These are phyloP conservation scores for Leptographium flavum DNA, from an alignment of 2,329 filamentous ascomycete species.

Conservation along the genomic window DNA sequence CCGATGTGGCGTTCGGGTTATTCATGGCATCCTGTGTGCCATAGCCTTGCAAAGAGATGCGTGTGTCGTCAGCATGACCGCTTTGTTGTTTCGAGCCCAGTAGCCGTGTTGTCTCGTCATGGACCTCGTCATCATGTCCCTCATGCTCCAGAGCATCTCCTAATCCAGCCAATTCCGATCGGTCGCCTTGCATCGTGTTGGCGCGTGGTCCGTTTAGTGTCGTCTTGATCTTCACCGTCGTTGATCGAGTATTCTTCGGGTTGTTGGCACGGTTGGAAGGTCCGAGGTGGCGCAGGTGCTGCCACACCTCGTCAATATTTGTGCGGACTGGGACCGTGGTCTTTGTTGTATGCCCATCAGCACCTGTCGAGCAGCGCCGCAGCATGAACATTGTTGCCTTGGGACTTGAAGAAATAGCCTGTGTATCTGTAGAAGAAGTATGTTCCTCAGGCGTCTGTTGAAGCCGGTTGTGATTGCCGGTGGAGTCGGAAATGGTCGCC, in stretches of 20 bases:
- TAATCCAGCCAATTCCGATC: neutral
- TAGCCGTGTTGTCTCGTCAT: slow-evolving; percentile 27
- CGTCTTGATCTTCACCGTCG: slow-evolving; percentile 52
- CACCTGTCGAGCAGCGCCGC: slow-evolving; percentile 39
- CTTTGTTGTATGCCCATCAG: slow-evolving; percentile 34
- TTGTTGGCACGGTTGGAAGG: slow-evolving; percentile 53
- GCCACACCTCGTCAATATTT: slow-evolving; percentile 47
- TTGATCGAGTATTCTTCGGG: slow-evolving; percentile 45
- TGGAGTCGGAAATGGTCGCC: slow-evolving; percentile 15
- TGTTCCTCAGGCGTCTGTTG: slow-evolving; percentile 6
- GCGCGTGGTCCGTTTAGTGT: slow-evolving; percentile 1
- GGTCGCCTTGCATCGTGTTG: neutral
- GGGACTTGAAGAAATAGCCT: slow-evolving; percentile 28
- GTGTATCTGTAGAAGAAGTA: slow-evolving; percentile 16
- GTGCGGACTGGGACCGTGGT: slow-evolving; percentile 40
- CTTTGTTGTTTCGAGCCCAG: slow-evolving; percentile 22
- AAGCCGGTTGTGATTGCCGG: slow-evolving; percentile 10
- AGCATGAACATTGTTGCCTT: slow-evolving; percentile 44
- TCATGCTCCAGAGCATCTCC: neutral
- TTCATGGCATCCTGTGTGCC: neutral
- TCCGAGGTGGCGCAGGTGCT: slow-evolving; percentile 50
- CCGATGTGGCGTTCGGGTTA: neutral
- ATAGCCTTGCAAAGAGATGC: neutral
- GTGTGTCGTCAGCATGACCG: neutral
- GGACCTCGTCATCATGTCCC: slow-evolving; percentile 13